A percentile compares a stretch with the other conserved stretches of the same genome.
Evolutionary conservation across 2,329 filamentous ascomycete genomes (phyloP).

Genomic region (Fusarium sp.): DNA sequence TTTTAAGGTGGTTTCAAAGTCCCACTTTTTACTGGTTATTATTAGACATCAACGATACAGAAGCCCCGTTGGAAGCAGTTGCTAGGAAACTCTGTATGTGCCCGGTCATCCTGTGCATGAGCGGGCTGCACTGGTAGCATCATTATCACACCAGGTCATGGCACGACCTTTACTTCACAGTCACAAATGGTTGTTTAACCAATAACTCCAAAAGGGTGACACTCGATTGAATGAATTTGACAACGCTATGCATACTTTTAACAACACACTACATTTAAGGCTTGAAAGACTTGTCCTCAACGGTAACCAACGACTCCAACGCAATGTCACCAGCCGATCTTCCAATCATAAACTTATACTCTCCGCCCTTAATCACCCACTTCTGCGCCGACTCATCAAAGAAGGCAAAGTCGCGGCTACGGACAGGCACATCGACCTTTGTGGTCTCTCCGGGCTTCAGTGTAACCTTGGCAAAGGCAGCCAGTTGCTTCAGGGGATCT

Average conservation of each 20-base stretch:
- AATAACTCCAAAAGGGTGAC: not conserved
- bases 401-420: constrained; percentile 45
- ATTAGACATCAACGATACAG: not conserved
- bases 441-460: constrained; percentile 45
- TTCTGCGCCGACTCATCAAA: constrained; percentile 45
- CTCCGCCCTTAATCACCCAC: constrained; percentile 46
- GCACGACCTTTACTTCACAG: not conserved
- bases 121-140: not conserved
- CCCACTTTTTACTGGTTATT: not conserved
- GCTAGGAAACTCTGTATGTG: not conserved
- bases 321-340: constrained; percentile 45
- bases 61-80: not conserved
- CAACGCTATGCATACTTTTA: constrained; percentile 21
- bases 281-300: constrained; percentile 38
- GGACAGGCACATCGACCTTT: constrained; percentile 40
- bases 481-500: constrained; percentile 68
- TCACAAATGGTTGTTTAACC: not conserved
- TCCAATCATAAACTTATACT: constrained; percentile 47
- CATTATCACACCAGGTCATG: not conserved
- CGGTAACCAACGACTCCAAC: constrained; percentile 35
- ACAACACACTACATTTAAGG: constrained; percentile 2
- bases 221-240: not conserved
- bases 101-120: too few species aligned
- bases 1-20: fast-evolving
- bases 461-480: constrained; percentile 72